Evolutionary conservation across 2,329 filamentous ascomycete genomes (phyloP).

Genomic region (Aspergillus versicolor): DNA sequence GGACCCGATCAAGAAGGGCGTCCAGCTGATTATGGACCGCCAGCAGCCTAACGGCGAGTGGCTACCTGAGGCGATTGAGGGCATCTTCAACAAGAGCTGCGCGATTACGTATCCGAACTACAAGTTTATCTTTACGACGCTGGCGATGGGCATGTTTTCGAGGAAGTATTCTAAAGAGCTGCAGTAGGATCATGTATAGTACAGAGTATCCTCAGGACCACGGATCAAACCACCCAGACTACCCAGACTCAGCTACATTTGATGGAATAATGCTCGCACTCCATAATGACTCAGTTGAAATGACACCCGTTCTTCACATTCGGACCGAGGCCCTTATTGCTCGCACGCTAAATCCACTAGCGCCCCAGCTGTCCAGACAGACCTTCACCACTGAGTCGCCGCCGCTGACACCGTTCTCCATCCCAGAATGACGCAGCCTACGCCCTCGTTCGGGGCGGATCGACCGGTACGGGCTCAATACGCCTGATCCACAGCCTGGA

Average conservation of each 20-base stretch:
- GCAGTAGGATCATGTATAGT: not conserved
- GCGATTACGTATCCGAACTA: constrained; percentile 99
- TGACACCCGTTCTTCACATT: not conserved
- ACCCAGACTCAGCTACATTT: no score
- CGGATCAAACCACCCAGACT: no score
- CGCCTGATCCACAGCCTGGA: not conserved
- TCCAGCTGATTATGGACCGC: constrained; percentile 77
- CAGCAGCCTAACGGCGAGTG: constrained; percentile 91
- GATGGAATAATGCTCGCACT: not conserved
- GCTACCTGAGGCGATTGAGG: constrained; percentile 92
- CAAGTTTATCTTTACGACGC: constrained; percentile 63
- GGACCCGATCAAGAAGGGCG: constrained; percentile 68
- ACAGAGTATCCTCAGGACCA: no score
- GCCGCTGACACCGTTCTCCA: not conserved
- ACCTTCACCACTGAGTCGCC: not conserved
- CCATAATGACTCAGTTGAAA: not conserved
- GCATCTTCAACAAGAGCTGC: constrained; percentile 78
- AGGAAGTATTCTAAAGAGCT: not conserved
- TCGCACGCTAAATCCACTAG: not conserved
- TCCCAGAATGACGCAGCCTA: not conserved
- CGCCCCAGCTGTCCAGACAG: not conserved
- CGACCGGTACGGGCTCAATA: not conserved
- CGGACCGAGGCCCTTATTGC: constrained; percentile 1
- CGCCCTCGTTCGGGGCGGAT: not conserved
- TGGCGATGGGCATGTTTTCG: constrained; percentile 3